These are phyloP conservation scores for Cicer chorassanicum DNA, from an alignment of 306 rosid genomes.

Conservation along the genomic window DNA sequence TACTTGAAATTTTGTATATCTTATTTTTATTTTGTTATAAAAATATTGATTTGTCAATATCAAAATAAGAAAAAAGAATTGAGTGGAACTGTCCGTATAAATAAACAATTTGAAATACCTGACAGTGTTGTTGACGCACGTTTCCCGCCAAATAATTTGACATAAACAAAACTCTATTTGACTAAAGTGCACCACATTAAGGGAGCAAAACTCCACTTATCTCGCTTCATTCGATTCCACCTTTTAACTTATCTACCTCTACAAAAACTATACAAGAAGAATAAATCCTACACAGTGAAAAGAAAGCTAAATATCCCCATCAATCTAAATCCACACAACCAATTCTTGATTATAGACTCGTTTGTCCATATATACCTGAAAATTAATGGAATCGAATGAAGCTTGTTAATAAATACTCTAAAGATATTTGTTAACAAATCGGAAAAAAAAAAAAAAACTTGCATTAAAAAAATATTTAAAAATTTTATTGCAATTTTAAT, in stretches of 20 bases:
- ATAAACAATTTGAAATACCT: constrained; percentile 36
- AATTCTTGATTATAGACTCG: no score
- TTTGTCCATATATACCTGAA: no score
- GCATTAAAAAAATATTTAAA: no score
- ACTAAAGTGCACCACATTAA: constrained; percentile 72
- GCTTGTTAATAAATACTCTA: no score
- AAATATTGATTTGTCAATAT: not conserved
- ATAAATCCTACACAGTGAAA: not conserved
- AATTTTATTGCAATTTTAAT: no score
- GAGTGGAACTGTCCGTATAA: constrained; percentile 11
- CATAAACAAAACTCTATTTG: constrained; percentile 64
- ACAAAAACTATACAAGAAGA: not conserved
- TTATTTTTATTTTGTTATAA: no score
- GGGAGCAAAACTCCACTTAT: constrained; percentile 67
- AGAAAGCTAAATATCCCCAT: not conserved
- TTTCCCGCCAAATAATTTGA: constrained; percentile 62
- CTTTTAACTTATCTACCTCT: constrained; percentile 27
- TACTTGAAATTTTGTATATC: no score
- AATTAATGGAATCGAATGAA: no score
- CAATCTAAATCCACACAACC: not conserved
- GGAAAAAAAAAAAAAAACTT: no score
- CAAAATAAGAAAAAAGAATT: not conserved
- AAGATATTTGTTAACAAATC: no score
- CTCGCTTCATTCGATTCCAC: constrained; percentile 41
- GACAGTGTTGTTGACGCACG: constrained; percentile 51